Conservation (phyloP, 1,139 yeast genomes). For the Wickerhamomyces sp. region DNA sequence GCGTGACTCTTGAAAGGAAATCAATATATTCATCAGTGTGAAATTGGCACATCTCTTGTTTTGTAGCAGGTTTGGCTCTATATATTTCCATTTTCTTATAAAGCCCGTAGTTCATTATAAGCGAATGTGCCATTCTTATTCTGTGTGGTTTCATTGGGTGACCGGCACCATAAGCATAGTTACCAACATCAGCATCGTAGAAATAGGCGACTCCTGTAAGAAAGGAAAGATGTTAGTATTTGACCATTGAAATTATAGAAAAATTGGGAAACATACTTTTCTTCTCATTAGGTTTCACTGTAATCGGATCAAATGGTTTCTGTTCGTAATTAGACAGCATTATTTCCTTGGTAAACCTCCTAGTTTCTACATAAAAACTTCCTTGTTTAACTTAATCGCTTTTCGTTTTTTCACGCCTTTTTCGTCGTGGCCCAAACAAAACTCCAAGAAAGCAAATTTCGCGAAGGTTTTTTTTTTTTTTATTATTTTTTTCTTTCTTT, state of each 20-base stretch:
- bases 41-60: slow-evolving; percentile 97
- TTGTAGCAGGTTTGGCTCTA: slow-evolving; percentile 95
- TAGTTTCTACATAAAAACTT: too few species aligned
- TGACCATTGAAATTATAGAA: not conserved
- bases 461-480: too few species aligned
- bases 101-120: slow-evolving; percentile 94
- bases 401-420: not conserved
- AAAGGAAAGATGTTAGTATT: slow-evolving; percentile 9
- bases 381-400: too few species aligned
- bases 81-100: slow-evolving; percentile 97
- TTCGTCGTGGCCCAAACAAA: not conserved
- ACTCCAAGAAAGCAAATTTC: not conserved
- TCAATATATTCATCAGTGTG: slow-evolving; percentile 97
- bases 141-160: slow-evolving; percentile 99
- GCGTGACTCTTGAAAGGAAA: slow-evolving; percentile 87
- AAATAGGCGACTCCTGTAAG: too few species aligned
- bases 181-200: slow-evolving; percentile 96
- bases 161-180: slow-evolving; percentile 96
- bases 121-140: slow-evolving; percentile 96
- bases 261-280: slow-evolving; percentile 37
- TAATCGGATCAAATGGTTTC: slow-evolving; percentile 57
- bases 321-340: slow-evolving; percentile 23
- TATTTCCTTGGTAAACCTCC: not conserved
- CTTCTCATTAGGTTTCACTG: slow-evolving; percentile 53
- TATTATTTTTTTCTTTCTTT: too few species aligned